Conservation (phyloP, 176 grass and related monocot species). For the Hordeum vulgare region MorexV3_pseudomolecules_assembly NC_058523.1:7522363-7522862, state of each 20-base stretch:
- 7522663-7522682: slow-evolving; percentile 43
- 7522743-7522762: slow-evolving; percentile 74
- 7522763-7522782: slow-evolving; percentile 68
- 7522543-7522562: background rate
- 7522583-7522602: slow-evolving; percentile 66
- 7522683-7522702: slow-evolving; percentile 26
- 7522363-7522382: background rate
- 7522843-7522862: background rate
- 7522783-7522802: slow-evolving; percentile 48
- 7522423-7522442: slow-evolving; percentile 26
- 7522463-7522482: background rate
- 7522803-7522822: slow-evolving; percentile 21
- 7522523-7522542: background rate
- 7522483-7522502: background rate
- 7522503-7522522: background rate
- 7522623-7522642: slow-evolving; percentile 3
- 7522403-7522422: slow-evolving; percentile 29
- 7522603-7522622: slow-evolving; percentile 34
- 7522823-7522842: background rate
- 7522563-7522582: slow-evolving; percentile 50
- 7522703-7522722: slow-evolving; percentile 32
- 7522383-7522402: slow-evolving; percentile 35
- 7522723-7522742: slow-evolving; percentile 92
- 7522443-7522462: background rate
- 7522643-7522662: slow-evolving; percentile 33